A percentile compares a stretch with the other conserved stretches of the same genome.
These are phyloP conservation scores for Trichoderma pleuroti DNA, from an alignment of 2,329 filamentous ascomycete genomes.

Conservation along the genomic window DNA sequence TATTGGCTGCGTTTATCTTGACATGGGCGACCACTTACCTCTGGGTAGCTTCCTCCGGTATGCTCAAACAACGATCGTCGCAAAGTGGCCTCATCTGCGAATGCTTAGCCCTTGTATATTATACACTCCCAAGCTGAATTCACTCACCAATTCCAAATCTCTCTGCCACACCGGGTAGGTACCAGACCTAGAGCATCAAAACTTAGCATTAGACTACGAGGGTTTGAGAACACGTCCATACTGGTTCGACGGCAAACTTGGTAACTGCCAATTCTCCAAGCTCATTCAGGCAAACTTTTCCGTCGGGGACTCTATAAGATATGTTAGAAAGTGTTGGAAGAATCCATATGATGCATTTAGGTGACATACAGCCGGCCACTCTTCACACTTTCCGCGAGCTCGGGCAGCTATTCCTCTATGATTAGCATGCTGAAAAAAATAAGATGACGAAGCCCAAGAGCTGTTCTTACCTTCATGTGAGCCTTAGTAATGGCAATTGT, in stretches of 20 bases:
- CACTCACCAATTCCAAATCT: slow-evolving; percentile 81
- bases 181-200: slow-evolving; percentile 57
- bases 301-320: slow-evolving; percentile 59
- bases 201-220: not conserved
- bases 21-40: slow-evolving; percentile 43
- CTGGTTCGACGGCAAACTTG: slow-evolving; percentile 94
- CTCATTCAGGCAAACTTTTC: slow-evolving; percentile 86
- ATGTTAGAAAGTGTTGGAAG: slow-evolving; percentile 18
- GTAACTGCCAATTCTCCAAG: slow-evolving; percentile 86
- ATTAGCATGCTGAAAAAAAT: not conserved
- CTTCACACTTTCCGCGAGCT: slow-evolving; percentile 84
- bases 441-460: not conserved
- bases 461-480: slow-evolving; percentile 70
- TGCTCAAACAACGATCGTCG: slow-evolving; percentile 89
- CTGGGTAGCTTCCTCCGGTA: slow-evolving; percentile 92
- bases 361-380: slow-evolving; percentile 64
- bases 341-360: not conserved
- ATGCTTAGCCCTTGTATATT: slow-evolving; percentile 27
- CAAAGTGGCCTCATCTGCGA: slow-evolving; percentile 74
- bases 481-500: slow-evolving; percentile 90
- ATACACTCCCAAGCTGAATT: not conserved
- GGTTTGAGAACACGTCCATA: slow-evolving; percentile 39
- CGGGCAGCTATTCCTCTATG: slow-evolving; percentile 58
- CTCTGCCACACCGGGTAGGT: slow-evolving; percentile 81
- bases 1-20: not conserved